Conservation (phyloP, 2,329 filamentous ascomycete species). For the Aspergillus intermedius region DNA sequence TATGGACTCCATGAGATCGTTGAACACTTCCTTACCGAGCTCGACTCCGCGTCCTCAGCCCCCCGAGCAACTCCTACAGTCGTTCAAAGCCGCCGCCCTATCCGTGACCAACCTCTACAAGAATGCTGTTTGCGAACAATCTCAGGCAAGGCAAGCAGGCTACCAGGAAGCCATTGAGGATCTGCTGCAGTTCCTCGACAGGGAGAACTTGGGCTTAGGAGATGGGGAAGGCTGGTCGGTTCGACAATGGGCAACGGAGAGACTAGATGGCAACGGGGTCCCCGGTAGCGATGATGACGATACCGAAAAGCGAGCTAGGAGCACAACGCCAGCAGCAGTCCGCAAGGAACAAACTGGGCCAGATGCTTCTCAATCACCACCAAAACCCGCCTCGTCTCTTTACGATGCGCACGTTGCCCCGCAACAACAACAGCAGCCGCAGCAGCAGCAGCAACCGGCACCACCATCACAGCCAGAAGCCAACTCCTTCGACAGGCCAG, state of each 20-base stretch:
- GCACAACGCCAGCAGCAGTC: conserved; percentile 27
- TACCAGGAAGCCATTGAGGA: conserved; percentile 95
- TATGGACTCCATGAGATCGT: conserved; percentile 60
- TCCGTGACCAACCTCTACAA: conserved; percentile 97
- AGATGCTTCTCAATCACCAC: conserved; percentile 19
- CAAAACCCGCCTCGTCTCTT: conserved; percentile 24
- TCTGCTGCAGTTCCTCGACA: conserved; percentile 76
- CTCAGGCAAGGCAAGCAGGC: conserved; percentile 68
- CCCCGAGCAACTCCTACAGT: conserved; percentile 62
- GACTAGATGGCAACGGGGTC: conserved; percentile 37
- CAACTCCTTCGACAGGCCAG: conserved; percentile 20
- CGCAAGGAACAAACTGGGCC: conserved; percentile 28
- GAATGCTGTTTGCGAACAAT: conserved; percentile 71
- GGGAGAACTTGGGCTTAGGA: conserved; percentile 66
- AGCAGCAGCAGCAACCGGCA: conserved; percentile 10
- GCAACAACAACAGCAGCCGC: conserved; percentile 16
- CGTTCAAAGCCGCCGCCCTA: conserved; percentile 86
- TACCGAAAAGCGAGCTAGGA: conserved; percentile 31
- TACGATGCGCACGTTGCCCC: conserved; percentile 19
- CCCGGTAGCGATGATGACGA: conserved; percentile 41
- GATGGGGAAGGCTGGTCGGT: conserved; percentile 71
- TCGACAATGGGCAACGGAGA: conserved; percentile 53
- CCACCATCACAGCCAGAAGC: conserved; percentile 12
- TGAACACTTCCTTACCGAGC: conserved; percentile 56
- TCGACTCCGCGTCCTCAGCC: conserved; percentile 44